Evolutionary conservation across 108 stramenopile species (phyloP).

Genomic region (Nitzschia sp.): DNA sequence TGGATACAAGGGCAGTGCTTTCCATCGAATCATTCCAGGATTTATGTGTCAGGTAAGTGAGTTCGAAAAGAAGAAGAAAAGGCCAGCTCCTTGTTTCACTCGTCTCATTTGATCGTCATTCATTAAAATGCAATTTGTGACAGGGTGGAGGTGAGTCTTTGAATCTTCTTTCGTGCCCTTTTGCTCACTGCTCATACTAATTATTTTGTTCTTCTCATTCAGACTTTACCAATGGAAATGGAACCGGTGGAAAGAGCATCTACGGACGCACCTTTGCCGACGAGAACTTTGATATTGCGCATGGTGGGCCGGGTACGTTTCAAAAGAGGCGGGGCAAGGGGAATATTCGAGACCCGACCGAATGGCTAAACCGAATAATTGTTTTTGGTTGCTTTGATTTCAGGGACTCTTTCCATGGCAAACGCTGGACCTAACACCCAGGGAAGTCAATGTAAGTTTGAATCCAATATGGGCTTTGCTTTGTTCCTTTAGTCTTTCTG

Average conservation of each 20-base stretch:
- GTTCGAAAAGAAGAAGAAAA: neutral
- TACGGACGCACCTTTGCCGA: conserved; percentile 89
- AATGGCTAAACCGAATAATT: conserved; percentile 1
- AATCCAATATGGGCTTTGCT: too few species aligned
- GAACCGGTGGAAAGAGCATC: conserved; percentile 71
- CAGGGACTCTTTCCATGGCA: conserved; percentile 50
- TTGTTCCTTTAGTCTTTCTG: neutral
- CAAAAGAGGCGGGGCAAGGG: neutral
- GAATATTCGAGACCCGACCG: neutral
- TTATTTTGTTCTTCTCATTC: too few species aligned
- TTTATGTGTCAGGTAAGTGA: conserved; percentile 69
- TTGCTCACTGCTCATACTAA: conserved; percentile 8
- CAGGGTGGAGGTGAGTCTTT: conserved; percentile 9
- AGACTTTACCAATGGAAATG: conserved; percentile 93
- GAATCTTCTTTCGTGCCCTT: neutral
- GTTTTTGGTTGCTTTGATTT: conserved; percentile 8
- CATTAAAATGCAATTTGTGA: neutral
- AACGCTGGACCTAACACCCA: conserved; percentile 94
- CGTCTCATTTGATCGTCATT: neutral
- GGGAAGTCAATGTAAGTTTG: conserved; percentile 77
- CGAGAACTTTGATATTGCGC: conserved; percentile 87
- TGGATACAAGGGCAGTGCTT: conserved; percentile 84
- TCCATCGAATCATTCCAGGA: conserved; percentile 89
- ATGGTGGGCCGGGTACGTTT: conserved; percentile 71
- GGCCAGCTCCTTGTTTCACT: neutral